Conservation (phyloP, 2,329 filamentous ascomycete species). For the Aphanoascus verrucosus region DNA sequence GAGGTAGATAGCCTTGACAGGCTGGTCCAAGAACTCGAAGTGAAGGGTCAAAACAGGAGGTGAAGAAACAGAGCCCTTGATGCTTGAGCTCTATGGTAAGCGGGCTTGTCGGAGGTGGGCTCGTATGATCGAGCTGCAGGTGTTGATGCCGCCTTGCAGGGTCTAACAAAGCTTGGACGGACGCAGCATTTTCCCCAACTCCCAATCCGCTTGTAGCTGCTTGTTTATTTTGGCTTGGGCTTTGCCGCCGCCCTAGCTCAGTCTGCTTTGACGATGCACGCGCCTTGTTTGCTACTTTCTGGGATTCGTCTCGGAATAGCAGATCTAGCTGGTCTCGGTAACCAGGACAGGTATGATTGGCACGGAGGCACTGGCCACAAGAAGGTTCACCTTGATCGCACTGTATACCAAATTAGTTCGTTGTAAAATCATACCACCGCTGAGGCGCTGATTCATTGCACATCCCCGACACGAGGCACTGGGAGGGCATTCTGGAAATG, state of each 20-base stretch:
- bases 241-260: not conserved
- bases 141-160: not conserved
- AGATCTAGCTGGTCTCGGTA: constrained; percentile 55
- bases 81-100: constrained; percentile 17
- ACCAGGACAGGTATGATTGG: constrained; percentile 51
- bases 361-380: constrained; percentile 53
- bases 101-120: not conserved
- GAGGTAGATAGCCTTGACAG: constrained; percentile 20
- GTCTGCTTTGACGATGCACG: not conserved
- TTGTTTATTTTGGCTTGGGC: not conserved
- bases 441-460: not conserved
- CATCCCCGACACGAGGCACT: not conserved
- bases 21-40: constrained; percentile 21
- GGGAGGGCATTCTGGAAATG: not conserved
- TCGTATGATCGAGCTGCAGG: not conserved
- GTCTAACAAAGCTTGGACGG: not conserved
- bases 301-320: constrained; percentile 57
- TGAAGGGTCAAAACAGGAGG: constrained; percentile 27
- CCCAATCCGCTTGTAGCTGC: not conserved
- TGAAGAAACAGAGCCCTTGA: constrained; percentile 30
- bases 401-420: constrained; percentile 9
- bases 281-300: constrained; percentile 50
- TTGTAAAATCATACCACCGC: not conserved
- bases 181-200: not conserved
- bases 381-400: constrained; percentile 52